Evolutionary conservation across 208 protist genomes (phyloP).

Genomic region (Acanthamoeba lenticulata): DNA sequence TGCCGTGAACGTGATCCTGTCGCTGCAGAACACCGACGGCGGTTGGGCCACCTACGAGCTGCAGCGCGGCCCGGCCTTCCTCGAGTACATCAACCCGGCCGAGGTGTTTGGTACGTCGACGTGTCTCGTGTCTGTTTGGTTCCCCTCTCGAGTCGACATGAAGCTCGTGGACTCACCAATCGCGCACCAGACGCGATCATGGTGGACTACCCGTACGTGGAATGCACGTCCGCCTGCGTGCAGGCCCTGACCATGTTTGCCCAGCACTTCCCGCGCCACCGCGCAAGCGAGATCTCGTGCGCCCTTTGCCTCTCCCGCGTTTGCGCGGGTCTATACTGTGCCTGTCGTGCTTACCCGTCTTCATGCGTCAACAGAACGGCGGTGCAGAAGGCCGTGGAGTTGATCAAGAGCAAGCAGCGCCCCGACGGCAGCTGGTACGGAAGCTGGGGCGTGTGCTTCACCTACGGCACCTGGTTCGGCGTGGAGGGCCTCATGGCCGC

Average conservation of each 20-base stretch:
- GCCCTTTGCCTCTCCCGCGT: too few relatives aligned
- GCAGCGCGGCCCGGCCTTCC: conserved; percentile 88
- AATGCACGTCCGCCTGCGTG: conserved; percentile 96
- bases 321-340: too few relatives aligned
- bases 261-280: conserved; percentile 92
- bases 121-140: not conserved
- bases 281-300: conserved; percentile 90
- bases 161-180: too few relatives aligned
- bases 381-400: conserved; percentile 91
- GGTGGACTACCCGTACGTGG: conserved; percentile 97
- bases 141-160: too few relatives aligned
- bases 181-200: conserved; percentile 93
- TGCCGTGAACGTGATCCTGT: conserved; percentile 95
- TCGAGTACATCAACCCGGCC: conserved; percentile 95
- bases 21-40: conserved; percentile 94
- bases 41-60: conserved; percentile 96
- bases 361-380: conserved; percentile 71
- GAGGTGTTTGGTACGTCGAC: conserved; percentile 92
- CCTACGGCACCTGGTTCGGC: conserved; percentile 97
- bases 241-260: conserved; percentile 93
- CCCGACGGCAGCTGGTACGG: conserved; percentile 92
- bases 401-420: conserved; percentile 91
- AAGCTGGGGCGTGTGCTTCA: conserved; percentile 98
- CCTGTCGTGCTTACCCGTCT: not conserved
- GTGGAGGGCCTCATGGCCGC: conserved; percentile 90